Evolutionary conservation across 2,329 filamentous ascomycete species (phyloP).

Genomic region (Aspergillaceae sp.): DNA sequence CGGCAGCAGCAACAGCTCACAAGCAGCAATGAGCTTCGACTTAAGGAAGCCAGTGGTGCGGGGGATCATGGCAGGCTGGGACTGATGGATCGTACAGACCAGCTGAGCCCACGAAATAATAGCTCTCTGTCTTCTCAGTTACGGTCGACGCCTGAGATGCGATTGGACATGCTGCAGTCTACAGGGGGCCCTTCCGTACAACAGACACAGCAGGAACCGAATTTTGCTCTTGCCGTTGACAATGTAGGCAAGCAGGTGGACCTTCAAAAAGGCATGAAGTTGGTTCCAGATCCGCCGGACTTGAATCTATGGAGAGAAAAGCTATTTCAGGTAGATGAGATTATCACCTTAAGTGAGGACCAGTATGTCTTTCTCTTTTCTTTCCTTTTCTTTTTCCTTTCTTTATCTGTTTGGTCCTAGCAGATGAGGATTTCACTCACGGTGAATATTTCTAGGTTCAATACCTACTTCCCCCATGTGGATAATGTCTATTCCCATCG

Average conservation of each 20-base stretch:
- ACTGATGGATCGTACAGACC: not conserved
- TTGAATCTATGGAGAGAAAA: slow-evolving; percentile 61
- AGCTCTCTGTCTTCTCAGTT: too few relatives aligned
- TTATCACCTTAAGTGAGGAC: slow-evolving; percentile 63
- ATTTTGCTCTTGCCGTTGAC: slow-evolving; percentile 10
- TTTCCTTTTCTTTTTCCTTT: too few relatives aligned
- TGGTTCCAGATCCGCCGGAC: slow-evolving; percentile 59
- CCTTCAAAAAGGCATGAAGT: slow-evolving; percentile 35
- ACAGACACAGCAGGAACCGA: slow-evolving; percentile 8
- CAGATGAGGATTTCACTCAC: too few relatives aligned
- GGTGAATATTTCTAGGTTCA: slow-evolving; percentile 42
- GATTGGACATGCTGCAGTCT: slow-evolving; percentile 13
- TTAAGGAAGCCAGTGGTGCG: slow-evolving; percentile 1
- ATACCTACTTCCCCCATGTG: slow-evolving; percentile 73
- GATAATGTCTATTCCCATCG: slow-evolving; percentile 81
- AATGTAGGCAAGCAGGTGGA: slow-evolving; percentile 15
- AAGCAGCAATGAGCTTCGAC: not conserved
- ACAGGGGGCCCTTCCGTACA: slow-evolving; percentile 11
- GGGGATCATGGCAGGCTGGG: slow-evolving; percentile 1
- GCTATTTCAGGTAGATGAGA: slow-evolving; percentile 67
- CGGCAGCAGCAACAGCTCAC: slow-evolving; percentile 2
- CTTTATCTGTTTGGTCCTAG: too few relatives aligned
- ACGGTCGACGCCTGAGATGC: too few relatives aligned
- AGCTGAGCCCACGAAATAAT: too few relatives aligned
- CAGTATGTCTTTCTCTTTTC: slow-evolving; percentile 45